Evolutionary conservation across 2,329 filamentous ascomycete genomes (phyloP), one percentile per base, ranked within the genome.

Genomic region (Paecilomyces fulvus): DNA sequence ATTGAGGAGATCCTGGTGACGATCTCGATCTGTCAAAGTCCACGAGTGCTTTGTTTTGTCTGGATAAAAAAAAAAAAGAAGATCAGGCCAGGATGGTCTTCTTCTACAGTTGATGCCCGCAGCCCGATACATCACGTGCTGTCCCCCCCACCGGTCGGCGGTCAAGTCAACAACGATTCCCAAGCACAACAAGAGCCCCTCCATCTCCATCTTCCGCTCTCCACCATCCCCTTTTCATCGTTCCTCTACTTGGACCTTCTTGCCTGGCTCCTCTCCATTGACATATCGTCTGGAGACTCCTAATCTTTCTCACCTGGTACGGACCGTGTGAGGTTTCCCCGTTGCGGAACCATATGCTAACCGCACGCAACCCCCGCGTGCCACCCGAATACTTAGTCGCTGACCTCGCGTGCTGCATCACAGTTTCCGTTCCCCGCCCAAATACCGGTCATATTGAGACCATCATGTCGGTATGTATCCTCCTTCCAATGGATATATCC

Each of bases 381-480:
- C 11, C 21, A 5, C 48, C 25, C 48, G 21, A 49, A 12, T 49
- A 49, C 48, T n/a, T 28, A 23, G 48, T 28, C 48, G 20, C 48
- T 28, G 20, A 49, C 20, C 48, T 49, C 21, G 21, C 48, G 48
- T 49, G 48, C 25, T 49, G 48, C 48, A 23, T 23, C 48, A 23
- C 30, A 30, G 23, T 30, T 30, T 30, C 30, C 11, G 11, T 28
- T 52, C n/a, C n/a, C 17, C 50, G 12, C 25, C 25, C 50, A 52
- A 28, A 33, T 30, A 20, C n/a, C 30, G 23, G 28, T 52, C 28
- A 52, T 30, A 33, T 25, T 43, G 28, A 46, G 37, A 11, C 33
- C 23, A 56, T 53, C 51, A 56, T 55, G 54, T 52, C 54, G 30
- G 54, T 55, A 23, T 30, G 54, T 55, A 55, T 52, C 14, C n/a